Percentiles rank a stretch among this genome's conserved stretches.
Evolutionary conservation across 371 early-diverging fungal species (phyloP).

Genomic region (Apophysomyces variabilis): DNA sequence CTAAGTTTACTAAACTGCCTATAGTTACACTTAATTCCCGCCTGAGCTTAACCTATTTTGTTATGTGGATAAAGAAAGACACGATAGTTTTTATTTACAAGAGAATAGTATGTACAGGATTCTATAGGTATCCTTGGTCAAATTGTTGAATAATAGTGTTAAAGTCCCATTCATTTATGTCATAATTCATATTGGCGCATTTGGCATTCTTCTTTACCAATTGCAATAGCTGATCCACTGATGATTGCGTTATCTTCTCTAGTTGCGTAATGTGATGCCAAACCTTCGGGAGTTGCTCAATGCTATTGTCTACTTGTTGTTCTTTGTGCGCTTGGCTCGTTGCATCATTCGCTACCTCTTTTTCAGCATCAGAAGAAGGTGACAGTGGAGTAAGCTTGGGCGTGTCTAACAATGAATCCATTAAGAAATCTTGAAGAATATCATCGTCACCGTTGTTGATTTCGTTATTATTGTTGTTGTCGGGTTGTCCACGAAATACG

Average conservation of each 20-base stretch:
- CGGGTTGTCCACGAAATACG: neutral
- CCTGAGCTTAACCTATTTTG: neutral
- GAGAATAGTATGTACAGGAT: conserved; percentile 8
- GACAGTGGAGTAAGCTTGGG: conserved; percentile 4
- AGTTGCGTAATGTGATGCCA: conserved; percentile 16
- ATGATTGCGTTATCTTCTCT: conserved; percentile 14
- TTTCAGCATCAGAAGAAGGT: conserved; percentile 9
- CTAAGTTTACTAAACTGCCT: conserved; percentile 4
- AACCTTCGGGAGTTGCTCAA: conserved; percentile 1
- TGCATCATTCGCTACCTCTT: neutral
- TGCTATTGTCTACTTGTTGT: neutral
- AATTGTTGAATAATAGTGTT: conserved; percentile 26
- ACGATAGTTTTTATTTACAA: neutral
- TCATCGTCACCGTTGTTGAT: neutral
- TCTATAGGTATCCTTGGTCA: conserved; percentile 23
- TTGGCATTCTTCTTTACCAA: conserved; percentile 14
- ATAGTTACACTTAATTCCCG: neutral
- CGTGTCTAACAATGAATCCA: conserved; percentile 5
- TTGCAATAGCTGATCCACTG: conserved; percentile 18
- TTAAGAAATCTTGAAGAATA: neutral
- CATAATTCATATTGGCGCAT: conserved; percentile 10
- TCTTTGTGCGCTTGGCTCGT: neutral
- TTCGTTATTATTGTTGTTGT: neutral
- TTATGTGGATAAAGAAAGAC: neutral
- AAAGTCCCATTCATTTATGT: conserved; percentile 34